Conservation (phyloP, 1,139 yeast species). For the Pichia sp. region DNA sequence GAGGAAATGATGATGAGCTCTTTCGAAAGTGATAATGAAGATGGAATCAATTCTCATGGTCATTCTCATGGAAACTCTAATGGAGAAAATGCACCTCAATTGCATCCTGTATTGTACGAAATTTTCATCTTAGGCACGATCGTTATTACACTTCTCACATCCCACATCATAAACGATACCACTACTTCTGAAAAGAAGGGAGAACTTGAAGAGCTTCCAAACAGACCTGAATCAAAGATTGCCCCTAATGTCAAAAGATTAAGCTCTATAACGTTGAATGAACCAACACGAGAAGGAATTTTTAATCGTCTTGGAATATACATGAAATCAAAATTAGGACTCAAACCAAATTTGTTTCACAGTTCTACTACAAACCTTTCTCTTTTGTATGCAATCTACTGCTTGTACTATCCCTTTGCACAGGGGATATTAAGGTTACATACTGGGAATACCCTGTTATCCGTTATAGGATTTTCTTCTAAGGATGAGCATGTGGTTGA, state of each 20-base stretch:
- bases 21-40: slow-evolving; percentile 35
- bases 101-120: slow-evolving; percentile 26
- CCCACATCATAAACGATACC: slow-evolving; percentile 7
- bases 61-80: slow-evolving; percentile 20
- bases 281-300: slow-evolving; percentile 18
- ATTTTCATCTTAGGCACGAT: slow-evolving; percentile 29
- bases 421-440: slow-evolving; percentile 9
- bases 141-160: slow-evolving; percentile 23
- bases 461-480: slow-evolving; percentile 1
- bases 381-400: slow-evolving; percentile 45
- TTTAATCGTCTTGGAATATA: background rate
- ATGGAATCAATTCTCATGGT: slow-evolving; percentile 32
- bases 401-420: slow-evolving; percentile 28
- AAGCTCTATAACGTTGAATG: slow-evolving; percentile 30
- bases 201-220: background rate
- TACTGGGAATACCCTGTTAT: slow-evolving; percentile 2
- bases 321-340: slow-evolving; percentile 10
- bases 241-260: slow-evolving; percentile 23
- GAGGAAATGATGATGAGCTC: slow-evolving; percentile 61
- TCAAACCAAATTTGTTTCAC: slow-evolving; percentile 34
- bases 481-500: slow-evolving; percentile 8
- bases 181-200: slow-evolving; percentile 14
- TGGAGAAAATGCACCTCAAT: background rate
- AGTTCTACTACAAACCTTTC: slow-evolving; percentile 67
- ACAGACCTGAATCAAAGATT: background rate